A percentile compares a stretch with the other conserved stretches of the same genome.
Conservation (phyloP, 1,284 basidiomycete genomes). For the Ceratobasidium sp. region DNA sequence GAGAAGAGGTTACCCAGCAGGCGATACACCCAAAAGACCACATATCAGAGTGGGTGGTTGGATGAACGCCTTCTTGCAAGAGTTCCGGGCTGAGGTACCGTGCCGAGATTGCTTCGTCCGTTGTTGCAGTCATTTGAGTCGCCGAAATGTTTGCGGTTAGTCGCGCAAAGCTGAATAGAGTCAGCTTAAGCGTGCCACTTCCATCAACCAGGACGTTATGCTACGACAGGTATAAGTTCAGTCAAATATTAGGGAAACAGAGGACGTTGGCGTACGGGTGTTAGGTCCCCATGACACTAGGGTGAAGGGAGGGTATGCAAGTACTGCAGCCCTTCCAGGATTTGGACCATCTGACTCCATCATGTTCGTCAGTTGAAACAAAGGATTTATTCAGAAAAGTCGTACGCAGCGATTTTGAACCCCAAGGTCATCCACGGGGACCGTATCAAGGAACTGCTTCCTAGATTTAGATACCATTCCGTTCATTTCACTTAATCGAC, state of each 20-base stretch:
- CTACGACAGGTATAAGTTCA: not conserved
- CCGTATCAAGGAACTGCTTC: too few relatives aligned
- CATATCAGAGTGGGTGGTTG: not conserved
- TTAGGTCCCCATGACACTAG: constrained; percentile 28
- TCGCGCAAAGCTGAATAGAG: constrained; percentile 5
- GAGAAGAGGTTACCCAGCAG: constrained; percentile 8
- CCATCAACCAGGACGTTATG: constrained; percentile 13
- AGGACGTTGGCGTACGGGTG: not conserved
- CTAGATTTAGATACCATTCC: too few relatives aligned
- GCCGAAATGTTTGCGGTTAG: not conserved
- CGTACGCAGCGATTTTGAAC: too few relatives aligned
- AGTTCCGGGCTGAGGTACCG: constrained; percentile 32
- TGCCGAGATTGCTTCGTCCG: not conserved
- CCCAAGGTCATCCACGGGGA: too few relatives aligned
- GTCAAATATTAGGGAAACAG: not conserved
- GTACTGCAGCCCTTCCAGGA: not conserved
- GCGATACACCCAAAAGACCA: constrained; percentile 31
- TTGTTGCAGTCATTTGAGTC: not conserved
- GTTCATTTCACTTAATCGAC: too few relatives aligned
- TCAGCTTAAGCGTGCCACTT: constrained; percentile 14
- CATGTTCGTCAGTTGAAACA: too few relatives aligned
- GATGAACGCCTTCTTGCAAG: not conserved
- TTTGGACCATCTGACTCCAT: constrained; percentile 18
- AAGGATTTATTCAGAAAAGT: too few relatives aligned
- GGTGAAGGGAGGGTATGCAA: constrained; percentile 17